These are phyloP conservation scores for Ophiostoma australiae DNA, from an alignment of 2,329 filamentous ascomycete species.

Conservation along the genomic window DNA sequence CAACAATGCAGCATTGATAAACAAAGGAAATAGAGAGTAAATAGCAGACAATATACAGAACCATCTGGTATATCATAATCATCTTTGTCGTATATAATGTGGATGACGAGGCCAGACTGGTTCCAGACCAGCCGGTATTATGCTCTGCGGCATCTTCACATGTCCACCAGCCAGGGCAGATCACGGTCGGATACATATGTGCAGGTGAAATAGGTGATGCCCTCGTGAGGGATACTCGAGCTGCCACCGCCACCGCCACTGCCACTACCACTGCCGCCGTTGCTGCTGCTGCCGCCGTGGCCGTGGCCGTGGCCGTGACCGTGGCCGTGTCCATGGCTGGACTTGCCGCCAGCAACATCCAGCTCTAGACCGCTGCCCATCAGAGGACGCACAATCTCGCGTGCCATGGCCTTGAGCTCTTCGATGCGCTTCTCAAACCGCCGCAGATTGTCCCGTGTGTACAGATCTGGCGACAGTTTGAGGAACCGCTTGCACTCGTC, in stretches of 20 bases:
- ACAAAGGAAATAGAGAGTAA: slow-evolving; percentile 14
- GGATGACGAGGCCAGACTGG: not conserved
- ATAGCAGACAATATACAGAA: not conserved
- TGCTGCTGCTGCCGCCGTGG: slow-evolving; percentile 36
- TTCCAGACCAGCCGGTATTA: not conserved
- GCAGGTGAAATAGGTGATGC: slow-evolving; percentile 49
- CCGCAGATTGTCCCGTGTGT: slow-evolving; percentile 78
- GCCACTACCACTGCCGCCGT: slow-evolving; percentile 33
- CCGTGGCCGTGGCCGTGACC: slow-evolving; percentile 29
- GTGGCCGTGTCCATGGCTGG: not conserved
- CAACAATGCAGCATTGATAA: not conserved
- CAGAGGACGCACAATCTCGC: slow-evolving; percentile 75
- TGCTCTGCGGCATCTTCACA: slow-evolving; percentile 16
- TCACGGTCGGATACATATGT: slow-evolving; percentile 46
- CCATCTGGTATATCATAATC: not conserved
- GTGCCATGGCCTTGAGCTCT: slow-evolving; percentile 78
- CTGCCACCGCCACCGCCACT: not conserved
- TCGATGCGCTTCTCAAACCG: slow-evolving; percentile 83
- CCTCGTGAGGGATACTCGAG: slow-evolving; percentile 34
- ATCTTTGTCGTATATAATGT: not conserved
- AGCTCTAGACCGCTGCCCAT: slow-evolving; percentile 83
- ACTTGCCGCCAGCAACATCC: slow-evolving; percentile 50
- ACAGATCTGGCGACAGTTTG: slow-evolving; percentile 74
- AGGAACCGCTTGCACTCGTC: slow-evolving; percentile 90
- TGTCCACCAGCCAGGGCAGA: slow-evolving; percentile 46